phyloP scores from a whole-genome alignment of 768 basidiomycete species.

The Sarcodon sp. region DNA sequence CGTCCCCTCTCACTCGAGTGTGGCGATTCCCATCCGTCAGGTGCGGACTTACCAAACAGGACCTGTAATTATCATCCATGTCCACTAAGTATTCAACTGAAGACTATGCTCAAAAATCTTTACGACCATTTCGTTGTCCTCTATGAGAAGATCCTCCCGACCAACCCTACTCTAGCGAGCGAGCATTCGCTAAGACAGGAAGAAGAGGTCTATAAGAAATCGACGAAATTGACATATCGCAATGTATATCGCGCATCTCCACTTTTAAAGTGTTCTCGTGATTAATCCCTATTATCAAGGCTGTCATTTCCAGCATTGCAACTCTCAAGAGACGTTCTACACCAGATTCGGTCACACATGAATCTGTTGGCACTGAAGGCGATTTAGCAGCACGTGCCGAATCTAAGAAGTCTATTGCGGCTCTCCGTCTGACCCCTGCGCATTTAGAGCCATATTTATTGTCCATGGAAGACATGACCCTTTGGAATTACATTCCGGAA shows the following conservation, averaged over 20 bases:
- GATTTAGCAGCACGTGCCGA: conserved; percentile 46
- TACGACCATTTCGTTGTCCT: conserved; percentile 62
- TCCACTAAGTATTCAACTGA: neutral
- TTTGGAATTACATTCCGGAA: conserved; percentile 61
- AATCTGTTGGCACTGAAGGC: conserved; percentile 68
- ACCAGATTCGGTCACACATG: conserved; percentile 47
- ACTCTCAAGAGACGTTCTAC: conserved; percentile 35
- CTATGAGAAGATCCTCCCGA: conserved; percentile 42
- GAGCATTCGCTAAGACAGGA: conserved; percentile 80
- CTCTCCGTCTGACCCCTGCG: conserved; percentile 37
- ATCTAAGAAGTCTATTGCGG: conserved; percentile 36
- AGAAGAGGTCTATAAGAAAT: conserved; percentile 60
- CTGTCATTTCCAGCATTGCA: conserved; percentile 37
- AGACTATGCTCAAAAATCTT: conserved; percentile 67
- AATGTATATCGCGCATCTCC: conserved; percentile 35
- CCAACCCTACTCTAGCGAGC: conserved; percentile 48
- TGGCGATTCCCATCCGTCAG: conserved; percentile 67
- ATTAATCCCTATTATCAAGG: conserved; percentile 18
- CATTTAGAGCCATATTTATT: conserved; percentile 49
- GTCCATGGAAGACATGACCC: conserved; percentile 38
- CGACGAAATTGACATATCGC: conserved; percentile 72
- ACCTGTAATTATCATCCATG: neutral
- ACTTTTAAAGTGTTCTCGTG: conserved; percentile 5
- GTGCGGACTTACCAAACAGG: conserved; percentile 19
- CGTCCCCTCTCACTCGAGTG: conserved; percentile 55